A percentile compares a stretch with the other conserved stretches of the same genome.
Evolutionary conservation across 1,139 yeast genomes (phyloP).

Genomic region (Chernovozyma aurita): DNA sequence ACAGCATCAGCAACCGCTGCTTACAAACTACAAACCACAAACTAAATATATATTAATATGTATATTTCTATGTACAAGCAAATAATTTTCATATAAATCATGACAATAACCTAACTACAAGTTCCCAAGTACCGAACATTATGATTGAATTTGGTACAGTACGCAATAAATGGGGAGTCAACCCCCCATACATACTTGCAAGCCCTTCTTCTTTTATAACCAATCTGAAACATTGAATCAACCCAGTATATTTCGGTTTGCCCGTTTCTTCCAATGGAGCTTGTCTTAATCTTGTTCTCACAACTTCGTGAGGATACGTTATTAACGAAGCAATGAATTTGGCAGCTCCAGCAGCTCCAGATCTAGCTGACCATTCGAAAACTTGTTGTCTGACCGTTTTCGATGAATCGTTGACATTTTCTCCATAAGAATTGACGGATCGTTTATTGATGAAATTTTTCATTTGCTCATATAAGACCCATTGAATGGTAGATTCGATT

Average conservation of each 20-base stretch:
- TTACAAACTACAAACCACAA: no score
- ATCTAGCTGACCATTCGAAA: slow-evolving; percentile 90
- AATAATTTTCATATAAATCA: slow-evolving; percentile 8
- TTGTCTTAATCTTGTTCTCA: slow-evolving; percentile 91
- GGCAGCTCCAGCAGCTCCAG: slow-evolving; percentile 98
- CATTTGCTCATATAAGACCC: slow-evolving; percentile 98
- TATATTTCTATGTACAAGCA: not conserved
- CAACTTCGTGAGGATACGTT: slow-evolving; percentile 97
- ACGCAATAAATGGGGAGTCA: slow-evolving; percentile 92
- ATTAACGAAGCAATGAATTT: slow-evolving; percentile 87
- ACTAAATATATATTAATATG: no score
- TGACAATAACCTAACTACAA: slow-evolving; percentile 70
- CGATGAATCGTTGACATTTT: slow-evolving; percentile 16
- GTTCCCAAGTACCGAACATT: slow-evolving; percentile 99
- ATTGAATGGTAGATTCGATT: slow-evolving; percentile 87
- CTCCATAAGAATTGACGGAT: slow-evolving; percentile 39
- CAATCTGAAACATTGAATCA: slow-evolving; percentile 78
- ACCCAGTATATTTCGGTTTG: slow-evolving; percentile 80
- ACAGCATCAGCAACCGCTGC: no score
- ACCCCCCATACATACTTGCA: slow-evolving; percentile 92
- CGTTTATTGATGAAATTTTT: slow-evolving; percentile 62
- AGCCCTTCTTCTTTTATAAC: slow-evolving; percentile 89
- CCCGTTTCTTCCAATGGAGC: slow-evolving; percentile 79
- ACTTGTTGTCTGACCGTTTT: slow-evolving; percentile 60
- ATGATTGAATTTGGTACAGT: slow-evolving; percentile 97